These are phyloP conservation scores for Vanrija humicola DNA, from an alignment of 1,284 basidiomycete genomes.

Conservation along the genomic window DNA sequence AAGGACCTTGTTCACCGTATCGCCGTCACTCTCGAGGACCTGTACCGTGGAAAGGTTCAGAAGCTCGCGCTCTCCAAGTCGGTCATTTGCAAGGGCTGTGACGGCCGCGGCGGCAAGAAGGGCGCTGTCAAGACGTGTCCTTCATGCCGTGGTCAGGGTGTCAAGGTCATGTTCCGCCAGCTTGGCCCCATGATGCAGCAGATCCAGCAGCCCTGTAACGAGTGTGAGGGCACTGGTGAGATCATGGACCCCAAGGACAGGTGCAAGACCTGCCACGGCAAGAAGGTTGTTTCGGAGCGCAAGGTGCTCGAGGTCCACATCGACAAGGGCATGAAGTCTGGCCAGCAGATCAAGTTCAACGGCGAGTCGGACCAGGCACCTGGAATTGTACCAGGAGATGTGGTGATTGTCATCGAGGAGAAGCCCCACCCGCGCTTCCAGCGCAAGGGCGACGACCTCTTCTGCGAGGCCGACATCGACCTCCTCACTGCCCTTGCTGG, in stretches of 20 bases:
- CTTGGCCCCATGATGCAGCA: conserved; percentile 99
- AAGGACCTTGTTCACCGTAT: conserved; percentile 98
- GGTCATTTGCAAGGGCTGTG: conserved; percentile 87
- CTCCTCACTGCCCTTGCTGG: conserved; percentile 90
- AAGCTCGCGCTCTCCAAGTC: conserved; percentile 97
- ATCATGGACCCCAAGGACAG: conserved; percentile 91
- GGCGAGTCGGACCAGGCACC: conserved; percentile 98
- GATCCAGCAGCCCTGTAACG: conserved; percentile 91
- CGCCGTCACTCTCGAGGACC: conserved; percentile 91
- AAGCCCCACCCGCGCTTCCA: conserved; percentile 89
- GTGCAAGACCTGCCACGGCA: conserved; percentile 90
- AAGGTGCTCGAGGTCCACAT: conserved; percentile 98
- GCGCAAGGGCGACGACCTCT: conserved; percentile 88
- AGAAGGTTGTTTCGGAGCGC: conserved; percentile 91
- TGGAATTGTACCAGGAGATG: conserved; percentile 85
- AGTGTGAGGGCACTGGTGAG: conserved; percentile 88
- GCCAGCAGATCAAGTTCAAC: conserved; percentile 89
- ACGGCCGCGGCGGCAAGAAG: conserved; percentile 95
- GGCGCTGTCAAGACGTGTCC: conserved; percentile 82
- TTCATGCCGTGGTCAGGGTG: conserved; percentile 82
- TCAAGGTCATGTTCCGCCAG: conserved; percentile 88
- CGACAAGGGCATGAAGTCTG: conserved; percentile 99
- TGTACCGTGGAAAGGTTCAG: conserved; percentile 97
- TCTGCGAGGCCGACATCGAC: conserved; percentile 84
- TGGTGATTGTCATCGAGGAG: conserved; percentile 95